Conservation (phyloP, 2,329 filamentous ascomycete species). For the Verticillium isaacii region DNA sequence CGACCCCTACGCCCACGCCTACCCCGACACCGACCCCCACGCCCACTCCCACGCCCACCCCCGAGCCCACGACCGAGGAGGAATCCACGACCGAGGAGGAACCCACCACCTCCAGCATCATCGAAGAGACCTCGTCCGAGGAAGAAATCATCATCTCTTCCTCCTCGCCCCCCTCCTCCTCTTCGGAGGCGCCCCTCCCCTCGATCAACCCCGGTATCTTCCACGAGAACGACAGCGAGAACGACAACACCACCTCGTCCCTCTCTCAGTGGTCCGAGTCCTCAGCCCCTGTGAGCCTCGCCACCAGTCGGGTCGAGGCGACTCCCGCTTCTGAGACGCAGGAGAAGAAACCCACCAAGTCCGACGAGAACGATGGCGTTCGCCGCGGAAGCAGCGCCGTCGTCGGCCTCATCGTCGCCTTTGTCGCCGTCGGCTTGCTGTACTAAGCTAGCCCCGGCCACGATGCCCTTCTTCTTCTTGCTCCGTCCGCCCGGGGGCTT, state of each 20-base stretch:
- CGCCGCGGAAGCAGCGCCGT: conserved; percentile 46
- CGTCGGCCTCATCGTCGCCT: conserved; percentile 49
- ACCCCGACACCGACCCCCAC: conserved; percentile 11
- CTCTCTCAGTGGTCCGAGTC: conserved; percentile 15
- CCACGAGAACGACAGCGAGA: conserved; percentile 47
- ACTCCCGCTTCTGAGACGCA: conserved; percentile 18
- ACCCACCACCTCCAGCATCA: conserved; percentile 12
- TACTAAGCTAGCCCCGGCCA: conserved; percentile 26
- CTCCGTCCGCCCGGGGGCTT: not conserved
- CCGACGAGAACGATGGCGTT: conserved; percentile 41
- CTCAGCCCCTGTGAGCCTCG: conserved; percentile 14
- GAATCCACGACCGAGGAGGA: conserved; percentile 12
- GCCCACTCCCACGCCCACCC: conserved; percentile 15
- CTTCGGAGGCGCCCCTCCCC: conserved; percentile 6
- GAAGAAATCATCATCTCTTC: not conserved
- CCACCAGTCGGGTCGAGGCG: not conserved
- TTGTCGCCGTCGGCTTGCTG: conserved; percentile 47
- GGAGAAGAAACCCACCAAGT: conserved; percentile 24
- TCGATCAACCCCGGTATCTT: conserved; percentile 44
- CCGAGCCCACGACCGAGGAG: conserved; percentile 16
- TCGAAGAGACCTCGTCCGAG: conserved; percentile 9
- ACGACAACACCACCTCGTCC: conserved; percentile 4
- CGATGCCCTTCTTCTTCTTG: not conserved
- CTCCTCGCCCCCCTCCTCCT: not conserved
- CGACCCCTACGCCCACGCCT: conserved; percentile 10